A percentile compares a stretch with the other conserved stretches of the same genome.
Conservation (phyloP, 768 basidiomycete genomes). For the Auriscalpium orientale region DNA sequence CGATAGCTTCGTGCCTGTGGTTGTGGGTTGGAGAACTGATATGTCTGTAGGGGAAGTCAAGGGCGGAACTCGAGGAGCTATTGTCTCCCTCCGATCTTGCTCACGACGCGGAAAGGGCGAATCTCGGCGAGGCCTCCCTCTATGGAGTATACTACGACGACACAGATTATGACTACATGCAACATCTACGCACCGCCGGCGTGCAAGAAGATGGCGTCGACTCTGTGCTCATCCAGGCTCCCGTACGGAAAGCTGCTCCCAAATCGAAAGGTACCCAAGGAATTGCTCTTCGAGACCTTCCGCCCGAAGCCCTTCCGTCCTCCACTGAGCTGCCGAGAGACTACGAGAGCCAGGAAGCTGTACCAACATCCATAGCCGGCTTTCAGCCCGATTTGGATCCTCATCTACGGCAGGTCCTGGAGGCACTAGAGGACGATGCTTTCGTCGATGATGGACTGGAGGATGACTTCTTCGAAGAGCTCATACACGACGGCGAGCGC, state of each 20-base stretch:
- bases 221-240: constrained; percentile 75
- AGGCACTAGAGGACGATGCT: constrained; percentile 93
- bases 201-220: constrained; percentile 75
- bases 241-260: constrained; percentile 30
- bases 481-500: constrained; percentile 68
- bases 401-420: constrained; percentile 84
- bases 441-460: constrained; percentile 75
- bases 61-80: constrained; percentile 67
- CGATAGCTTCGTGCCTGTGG: background rate
- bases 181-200: constrained; percentile 81
- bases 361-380: constrained; percentile 79
- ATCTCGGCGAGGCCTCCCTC: constrained; percentile 78
- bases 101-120: constrained; percentile 37
- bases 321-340: constrained; percentile 64
- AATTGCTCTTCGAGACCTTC: constrained; percentile 50
- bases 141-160: constrained; percentile 96
- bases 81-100: constrained; percentile 42
- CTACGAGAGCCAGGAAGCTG: constrained; percentile 67
- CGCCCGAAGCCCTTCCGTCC: constrained; percentile 67
- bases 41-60: constrained; percentile 58
- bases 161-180: constrained; percentile 96
- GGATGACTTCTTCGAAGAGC: constrained; percentile 70
- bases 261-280: constrained; percentile 30
- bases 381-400: constrained; percentile 97
- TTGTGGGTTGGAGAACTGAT: too few species aligned